Evolutionary conservation across 371 early-diverging fungal species (phyloP).

Genomic region (Haplosporangium sp.): DNA sequence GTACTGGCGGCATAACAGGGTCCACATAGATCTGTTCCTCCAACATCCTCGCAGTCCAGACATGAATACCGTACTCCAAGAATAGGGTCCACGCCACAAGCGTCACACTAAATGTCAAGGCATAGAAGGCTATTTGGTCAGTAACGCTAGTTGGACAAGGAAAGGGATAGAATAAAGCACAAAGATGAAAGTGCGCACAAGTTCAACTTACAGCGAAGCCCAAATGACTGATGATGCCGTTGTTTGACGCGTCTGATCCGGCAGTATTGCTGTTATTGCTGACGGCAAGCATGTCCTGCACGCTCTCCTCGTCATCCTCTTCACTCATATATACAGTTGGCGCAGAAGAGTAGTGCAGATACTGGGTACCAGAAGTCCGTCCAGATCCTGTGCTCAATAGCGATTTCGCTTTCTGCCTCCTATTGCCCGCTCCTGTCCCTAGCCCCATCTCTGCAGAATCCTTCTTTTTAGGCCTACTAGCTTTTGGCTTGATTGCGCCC

Average conservation of each 20-base stretch:
- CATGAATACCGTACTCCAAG: slow-evolving; percentile 71
- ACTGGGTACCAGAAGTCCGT: slow-evolving; percentile 71
- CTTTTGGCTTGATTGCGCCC: slow-evolving; percentile 29
- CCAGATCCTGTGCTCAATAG: slow-evolving; percentile 29
- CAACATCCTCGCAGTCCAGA: slow-evolving; percentile 62
- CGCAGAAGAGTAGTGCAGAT: slow-evolving; percentile 60
- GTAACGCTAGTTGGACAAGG: neutral
- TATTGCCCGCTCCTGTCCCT: slow-evolving; percentile 6
- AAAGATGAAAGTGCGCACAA: neutral
- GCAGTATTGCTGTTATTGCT: slow-evolving; percentile 29
- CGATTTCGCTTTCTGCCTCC: slow-evolving; percentile 34
- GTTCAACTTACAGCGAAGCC: slow-evolving; percentile 65
- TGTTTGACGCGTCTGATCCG: slow-evolving; percentile 8
- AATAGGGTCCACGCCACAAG: slow-evolving; percentile 72
- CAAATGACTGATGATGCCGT: slow-evolving; percentile 59
- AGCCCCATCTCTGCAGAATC: slow-evolving; percentile 18
- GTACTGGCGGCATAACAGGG: slow-evolving; percentile 31
- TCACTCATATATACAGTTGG: slow-evolving; percentile 76
- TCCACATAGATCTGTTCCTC: slow-evolving; percentile 49
- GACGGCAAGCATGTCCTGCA: slow-evolving; percentile 64
- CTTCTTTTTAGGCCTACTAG: slow-evolving; percentile 26
- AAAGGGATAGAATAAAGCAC: slow-evolving; percentile 1
- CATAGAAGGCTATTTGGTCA: neutral
- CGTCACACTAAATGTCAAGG: slow-evolving; percentile 59
- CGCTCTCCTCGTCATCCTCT: slow-evolving; percentile 62